Evolutionary conservation across 352 stramenopile genomes (phyloP), one percentile per base, ranked within the genome.

Genomic region (Pythium chondricola): DNA sequence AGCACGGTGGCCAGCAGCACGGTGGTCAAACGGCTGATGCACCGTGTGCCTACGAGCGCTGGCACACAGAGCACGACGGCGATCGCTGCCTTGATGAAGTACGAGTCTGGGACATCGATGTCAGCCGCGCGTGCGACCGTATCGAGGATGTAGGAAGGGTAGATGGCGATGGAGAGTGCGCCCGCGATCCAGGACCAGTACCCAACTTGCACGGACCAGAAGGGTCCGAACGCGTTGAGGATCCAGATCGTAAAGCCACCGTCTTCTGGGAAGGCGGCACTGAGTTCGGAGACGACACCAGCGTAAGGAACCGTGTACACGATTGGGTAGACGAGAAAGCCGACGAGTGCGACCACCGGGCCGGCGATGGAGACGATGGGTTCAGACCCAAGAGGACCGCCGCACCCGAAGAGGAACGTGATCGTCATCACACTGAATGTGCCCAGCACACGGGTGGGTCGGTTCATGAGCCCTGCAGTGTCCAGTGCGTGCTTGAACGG

Each of bases 111-210:
- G 2, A 27, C 9, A 3, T 52, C 18, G 17, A 37, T 13, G 29
- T 38, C 14, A 6, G n/a, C 4, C 18, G 48, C 33, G 9, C 27
- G 26, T 22, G 8, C 25, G 11, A 50, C 6, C 5, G 20, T 46
- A 20, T 57, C 33, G 24, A 58, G 31, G 14, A 67, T 32, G 26
- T 62, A 49, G 3, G 43, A 92, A 48, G 96, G 88, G 26, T 82
- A 79, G 14, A 83, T 58, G 2, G 68, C 71, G 11, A 52, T 69
- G 38, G 48, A 83, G 49, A 20, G 81, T 49, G 10, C 29, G 29
- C 75, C 65, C 0, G 67, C 43, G n/a, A 93, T 65, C 70, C 81
- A 94, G 13, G 74, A 85, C 78, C 80, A 94, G 61, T 86, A 93
- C 48, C 75, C 79, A 29, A 89, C 66, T 36, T 88, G 80, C 32